Evolutionary conservation across 148 eudicot genomes (phyloP), one percentile per base, ranked within the genome.

Genomic region (Nepenthes gracilis): DNA sequence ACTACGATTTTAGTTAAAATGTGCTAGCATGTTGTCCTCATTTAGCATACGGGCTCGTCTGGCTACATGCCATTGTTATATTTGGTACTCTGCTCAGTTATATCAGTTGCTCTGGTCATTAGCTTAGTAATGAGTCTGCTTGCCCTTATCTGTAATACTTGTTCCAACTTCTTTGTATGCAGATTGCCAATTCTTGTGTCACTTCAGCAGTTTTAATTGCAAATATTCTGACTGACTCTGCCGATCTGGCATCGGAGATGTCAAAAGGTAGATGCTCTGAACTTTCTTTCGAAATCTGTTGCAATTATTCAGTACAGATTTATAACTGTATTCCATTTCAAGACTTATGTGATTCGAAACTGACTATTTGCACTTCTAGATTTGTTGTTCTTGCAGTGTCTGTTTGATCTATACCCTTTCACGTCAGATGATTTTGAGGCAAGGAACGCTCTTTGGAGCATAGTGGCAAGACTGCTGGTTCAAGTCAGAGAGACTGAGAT

Each of bases 341-440:
- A 23, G 13, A 35, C 12, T 54, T 11, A 23, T 56, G 6, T 36
- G 54, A 54, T 40, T 57, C 43, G 15, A 33, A 58, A 59, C 58
- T 75, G 61, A 62, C 70, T 11, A 49, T 69, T 60, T 63, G 62
- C 56, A 35, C 65, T 43, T 67, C 71, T 81, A 89, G 96, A 89
- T 74, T 38, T 68, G 33, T 60, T 73, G 43, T 80, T 89, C 77
- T 63, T 88, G 70, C 83, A 80, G 88, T 82, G 86, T 63, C 77
- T 92, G 47, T 74, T 88, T 14, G 94, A 82, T 53, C 69, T 92
- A 56, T 74, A 85, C 55, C 84, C 91, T 53, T 77, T 81, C 69
- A 83, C 95, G 67, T 93, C 96, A 50, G 89, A 81, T 64, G 99
- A 93, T 64, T 52, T 63, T 6, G 99, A 84, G 75, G 96, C 95